Evolutionary conservation across 305 asterid species (phyloP).

Genomic region (Andrographis paniculata): DNA sequence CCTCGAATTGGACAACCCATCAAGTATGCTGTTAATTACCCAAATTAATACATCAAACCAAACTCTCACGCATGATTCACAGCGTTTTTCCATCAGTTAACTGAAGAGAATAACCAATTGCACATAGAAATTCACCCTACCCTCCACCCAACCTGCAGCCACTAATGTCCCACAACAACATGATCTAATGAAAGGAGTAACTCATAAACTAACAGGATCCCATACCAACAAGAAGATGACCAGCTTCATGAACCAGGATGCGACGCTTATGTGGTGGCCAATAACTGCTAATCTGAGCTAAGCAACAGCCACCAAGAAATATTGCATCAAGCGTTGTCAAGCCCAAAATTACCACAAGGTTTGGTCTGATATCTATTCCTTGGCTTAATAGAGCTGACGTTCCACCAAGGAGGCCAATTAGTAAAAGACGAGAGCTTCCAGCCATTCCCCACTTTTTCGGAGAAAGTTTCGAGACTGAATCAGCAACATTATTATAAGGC

Average conservation of each 20-base stretch:
- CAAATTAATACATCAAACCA: conserved; percentile 7
- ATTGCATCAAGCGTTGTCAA: conserved; percentile 64
- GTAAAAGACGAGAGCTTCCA: conserved; percentile 60
- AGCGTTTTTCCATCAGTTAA: too few species aligned
- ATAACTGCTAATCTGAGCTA: conserved; percentile 84
- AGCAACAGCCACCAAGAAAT: conserved; percentile 85
- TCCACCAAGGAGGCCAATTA: conserved; percentile 59
- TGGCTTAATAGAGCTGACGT: conserved; percentile 58
- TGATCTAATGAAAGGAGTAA: conserved; percentile 7
- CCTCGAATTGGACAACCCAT: conserved; percentile 98
- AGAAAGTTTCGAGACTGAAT: conserved; percentile 75
- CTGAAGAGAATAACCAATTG: background rate
- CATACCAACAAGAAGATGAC: conserved; percentile 92
- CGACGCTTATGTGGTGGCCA: conserved; percentile 97
- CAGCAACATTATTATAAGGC: conserved; percentile 20
- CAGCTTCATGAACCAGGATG: conserved; percentile 93
- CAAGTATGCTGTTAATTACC: conserved; percentile 67
- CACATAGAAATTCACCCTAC: too few species aligned
- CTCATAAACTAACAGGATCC: conserved; percentile 9
- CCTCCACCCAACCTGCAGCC: too few species aligned
- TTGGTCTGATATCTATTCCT: conserved; percentile 88
- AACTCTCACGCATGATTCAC: too few species aligned
- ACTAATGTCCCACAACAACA: too few species aligned
- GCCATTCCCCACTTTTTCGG: conserved; percentile 98
- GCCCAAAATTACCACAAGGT: conserved; percentile 63